Evolutionary conservation across 768 basidiomycete species (phyloP).

Genomic region (Hericium alpestre): DNA sequence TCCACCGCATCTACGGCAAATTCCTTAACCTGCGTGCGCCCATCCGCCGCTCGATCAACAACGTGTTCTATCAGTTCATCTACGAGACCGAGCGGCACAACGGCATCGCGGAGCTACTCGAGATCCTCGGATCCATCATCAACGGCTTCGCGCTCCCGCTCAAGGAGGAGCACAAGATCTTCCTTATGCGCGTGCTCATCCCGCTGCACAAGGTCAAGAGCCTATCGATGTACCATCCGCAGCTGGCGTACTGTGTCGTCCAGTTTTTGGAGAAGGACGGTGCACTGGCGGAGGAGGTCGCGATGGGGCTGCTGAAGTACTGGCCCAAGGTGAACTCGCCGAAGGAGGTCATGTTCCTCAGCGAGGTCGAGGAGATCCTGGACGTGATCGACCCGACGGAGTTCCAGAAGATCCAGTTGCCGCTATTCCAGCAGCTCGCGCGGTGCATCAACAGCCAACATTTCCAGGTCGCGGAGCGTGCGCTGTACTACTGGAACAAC

Average conservation of each 20-base stretch:
- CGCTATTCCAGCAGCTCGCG: conserved; percentile 88
- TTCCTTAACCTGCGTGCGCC: conserved; percentile 98
- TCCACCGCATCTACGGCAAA: conserved; percentile 98
- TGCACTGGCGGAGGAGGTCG: conserved; percentile 85
- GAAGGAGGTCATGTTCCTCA: conserved; percentile 99
- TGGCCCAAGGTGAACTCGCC: conserved; percentile 99
- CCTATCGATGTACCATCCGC: conserved; percentile 97
- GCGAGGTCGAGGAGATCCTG: conserved; percentile 97
- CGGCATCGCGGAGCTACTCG: conserved; percentile 94
- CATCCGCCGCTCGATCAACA: conserved; percentile 97
- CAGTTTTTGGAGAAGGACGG: conserved; percentile 98
- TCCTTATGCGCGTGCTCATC: conserved; percentile 86
- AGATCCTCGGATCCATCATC: conserved; percentile 98
- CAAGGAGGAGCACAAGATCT: conserved; percentile 98
- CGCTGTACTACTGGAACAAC: conserved; percentile 98
- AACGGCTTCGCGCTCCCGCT: conserved; percentile 97
- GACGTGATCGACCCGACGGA: conserved; percentile 96
- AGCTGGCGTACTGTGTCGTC: conserved; percentile 96
- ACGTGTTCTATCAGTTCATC: conserved; percentile 98
- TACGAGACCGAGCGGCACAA: conserved; percentile 99
- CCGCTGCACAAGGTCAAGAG: conserved; percentile 98
- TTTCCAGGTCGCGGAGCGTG: conserved; percentile 98
- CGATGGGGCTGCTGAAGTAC: conserved; percentile 89
- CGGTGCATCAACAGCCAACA: conserved; percentile 98
- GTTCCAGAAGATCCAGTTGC: conserved; percentile 91